A percentile compares a stretch with the other conserved stretches of the same genome.
Conservation (phyloP, 805 yeast species). For the Vanderwaltozyma polyspora region DNA sequence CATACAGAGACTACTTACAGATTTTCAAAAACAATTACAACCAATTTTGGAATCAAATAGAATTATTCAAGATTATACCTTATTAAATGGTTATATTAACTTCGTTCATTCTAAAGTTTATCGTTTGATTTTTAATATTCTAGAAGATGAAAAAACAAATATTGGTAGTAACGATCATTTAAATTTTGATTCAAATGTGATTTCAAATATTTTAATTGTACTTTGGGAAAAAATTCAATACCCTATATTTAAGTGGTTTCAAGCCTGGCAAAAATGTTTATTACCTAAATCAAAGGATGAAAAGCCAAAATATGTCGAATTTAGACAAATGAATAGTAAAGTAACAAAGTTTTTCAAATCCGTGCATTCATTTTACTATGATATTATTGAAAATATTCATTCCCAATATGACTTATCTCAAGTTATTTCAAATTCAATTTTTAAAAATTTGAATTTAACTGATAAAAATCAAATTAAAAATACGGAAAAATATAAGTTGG, state of each 20-base stretch:
- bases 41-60: slow-evolving; percentile 17
- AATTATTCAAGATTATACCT: slow-evolving; percentile 20
- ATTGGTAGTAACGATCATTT: slow-evolving; percentile 12
- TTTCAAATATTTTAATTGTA: slow-evolving; percentile 31
- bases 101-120: slow-evolving; percentile 22
- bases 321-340: slow-evolving; percentile 43
- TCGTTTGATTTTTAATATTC: slow-evolving; percentile 5
- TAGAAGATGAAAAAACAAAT: slow-evolving; percentile 3
- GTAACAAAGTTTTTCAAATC: slow-evolving; percentile 40
- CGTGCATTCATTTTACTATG: slow-evolving; percentile 37
- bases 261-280: slow-evolving; percentile 24
- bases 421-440: slow-evolving; percentile 7
- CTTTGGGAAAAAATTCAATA: slow-evolving; percentile 55
- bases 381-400: slow-evolving; percentile 23
- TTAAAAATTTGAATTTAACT: slow-evolving; percentile 5
- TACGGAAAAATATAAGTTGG: background rate
- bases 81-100: slow-evolving; percentile 19
- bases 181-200: slow-evolving; percentile 5
- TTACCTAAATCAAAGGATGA: slow-evolving; percentile 7
- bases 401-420: slow-evolving; percentile 5
- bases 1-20: slow-evolving; percentile 11
- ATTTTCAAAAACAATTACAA: slow-evolving; percentile 15
- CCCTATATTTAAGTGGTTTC: slow-evolving; percentile 51
- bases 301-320: slow-evolving; percentile 35
- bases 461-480: background rate